A percentile compares a stretch with the other conserved stretches of the same genome.
Conservation (phyloP, 495 filamentous ascomycete species). For the Xylaria sp. region DNA sequence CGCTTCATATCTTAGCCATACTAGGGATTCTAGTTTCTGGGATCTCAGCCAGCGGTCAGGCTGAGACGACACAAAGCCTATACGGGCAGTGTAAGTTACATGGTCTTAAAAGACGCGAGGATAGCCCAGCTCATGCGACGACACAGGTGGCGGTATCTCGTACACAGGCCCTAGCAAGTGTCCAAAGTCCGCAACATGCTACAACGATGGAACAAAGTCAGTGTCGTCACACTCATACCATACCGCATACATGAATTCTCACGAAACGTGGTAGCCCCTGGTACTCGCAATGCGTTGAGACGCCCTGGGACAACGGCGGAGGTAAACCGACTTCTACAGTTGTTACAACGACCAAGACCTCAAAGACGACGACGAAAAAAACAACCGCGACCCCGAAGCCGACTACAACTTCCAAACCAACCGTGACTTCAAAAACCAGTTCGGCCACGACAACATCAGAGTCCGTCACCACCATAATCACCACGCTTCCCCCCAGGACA, state of each 20-base stretch:
- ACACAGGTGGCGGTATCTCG: constrained; percentile 3
- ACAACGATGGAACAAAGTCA: constrained; percentile 12
- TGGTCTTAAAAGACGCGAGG: no score
- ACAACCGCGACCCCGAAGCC: neutral
- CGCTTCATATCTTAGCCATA: constrained; percentile 11
- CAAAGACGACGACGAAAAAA: neutral
- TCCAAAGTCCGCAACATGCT: constrained; percentile 18
- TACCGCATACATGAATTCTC: neutral
- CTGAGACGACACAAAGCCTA: constrained; percentile 3
- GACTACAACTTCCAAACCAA: neutral
- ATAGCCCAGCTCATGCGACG: neutral
- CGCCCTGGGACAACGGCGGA: constrained; percentile 20
- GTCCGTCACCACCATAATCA: constrained; percentile 1
- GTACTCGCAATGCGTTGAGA: constrained; percentile 17
- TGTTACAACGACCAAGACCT: constrained; percentile 6
- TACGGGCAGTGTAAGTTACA: constrained; percentile 13
- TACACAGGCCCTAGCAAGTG: constrained; percentile 16
- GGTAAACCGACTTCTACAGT: constrained; percentile 6
- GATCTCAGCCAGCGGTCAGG: neutral
- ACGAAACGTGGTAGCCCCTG: neutral
- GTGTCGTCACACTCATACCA: neutral
- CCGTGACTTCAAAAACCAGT: neutral
- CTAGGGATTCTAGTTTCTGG: neutral
- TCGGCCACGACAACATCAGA: neutral
- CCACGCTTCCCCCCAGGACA: constrained; percentile 4